Evolutionary conservation across 2,329 filamentous ascomycete genomes (phyloP).

Genomic region (Fusarium sp.): DNA sequence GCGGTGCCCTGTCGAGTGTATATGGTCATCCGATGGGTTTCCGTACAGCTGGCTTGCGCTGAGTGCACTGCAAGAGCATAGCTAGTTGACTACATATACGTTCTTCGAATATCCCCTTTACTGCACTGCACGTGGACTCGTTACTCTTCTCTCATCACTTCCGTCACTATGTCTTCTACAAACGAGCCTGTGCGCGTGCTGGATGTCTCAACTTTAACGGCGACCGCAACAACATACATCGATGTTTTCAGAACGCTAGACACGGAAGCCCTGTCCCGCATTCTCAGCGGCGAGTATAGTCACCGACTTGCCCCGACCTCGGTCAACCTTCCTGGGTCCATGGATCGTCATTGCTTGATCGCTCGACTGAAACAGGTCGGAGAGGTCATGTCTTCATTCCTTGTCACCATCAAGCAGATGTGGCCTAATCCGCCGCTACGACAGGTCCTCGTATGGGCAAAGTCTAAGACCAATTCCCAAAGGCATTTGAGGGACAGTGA

Average conservation of each 20-base stretch:
- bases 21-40: neutral
- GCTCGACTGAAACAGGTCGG: neutral
- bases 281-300: neutral
- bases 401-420: neutral
- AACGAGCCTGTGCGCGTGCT: neutral
- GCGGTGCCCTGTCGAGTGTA: too few species aligned
- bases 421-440: neutral
- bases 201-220: neutral
- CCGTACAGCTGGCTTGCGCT: accelerated
- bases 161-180: neutral
- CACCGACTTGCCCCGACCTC: neutral
- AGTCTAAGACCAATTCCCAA: neutral
- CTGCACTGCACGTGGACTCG: too few species aligned
- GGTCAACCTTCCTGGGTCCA: neutral
- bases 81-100: too few species aligned
- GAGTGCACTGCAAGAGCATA: neutral
- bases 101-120: neutral
- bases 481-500: neutral
- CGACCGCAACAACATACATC: neutral
- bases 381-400: neutral
- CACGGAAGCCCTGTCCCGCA: neutral
- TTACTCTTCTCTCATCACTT: too few species aligned
- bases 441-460: neutral
- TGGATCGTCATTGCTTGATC: neutral
- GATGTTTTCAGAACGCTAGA: neutral